Evolutionary conservation across 768 basidiomycete genomes (phyloP), one percentile per base, ranked within the genome.

Genomic region (Phaffia australis): DNA sequence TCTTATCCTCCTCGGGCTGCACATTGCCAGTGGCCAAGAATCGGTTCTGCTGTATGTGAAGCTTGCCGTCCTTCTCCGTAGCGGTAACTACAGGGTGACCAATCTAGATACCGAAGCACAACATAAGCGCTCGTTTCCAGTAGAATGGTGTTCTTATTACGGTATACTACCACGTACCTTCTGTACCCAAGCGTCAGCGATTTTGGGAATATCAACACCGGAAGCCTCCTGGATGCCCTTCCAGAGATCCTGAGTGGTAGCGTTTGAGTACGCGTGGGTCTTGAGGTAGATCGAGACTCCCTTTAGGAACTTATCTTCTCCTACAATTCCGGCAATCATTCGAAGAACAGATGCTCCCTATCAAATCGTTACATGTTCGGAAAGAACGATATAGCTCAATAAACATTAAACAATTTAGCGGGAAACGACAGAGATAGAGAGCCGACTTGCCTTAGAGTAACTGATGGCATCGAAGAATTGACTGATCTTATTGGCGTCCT

Each of bases 231-330:
- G 79, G 64, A 97, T 89, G 35, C 89, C 91, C 64, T 85, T 80
- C 88, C 90, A 95, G 5, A 98, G 81, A 73, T 97, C 88, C 55
- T 81, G 82, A 3, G 91, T 93, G 57, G 85, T 83, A 57, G 85
- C 88, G 76, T 90, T 95, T 29, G 81, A 84, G 75, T 87, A 98
- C 9, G 91, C 78, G 71, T 88, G 85, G 69, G 85, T 83, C 79
- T 92, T 93, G 69, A 98, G 83, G 78, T 98, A 97, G 66, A 88
- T 81, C 1, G 90, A 90, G 55, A 94, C 90, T 46, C 89, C 88
- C 72, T 84, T 83, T 60, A 92, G 77, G 82, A 98, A 95, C 65
- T 78, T 81, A 7, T 91, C 89, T 76, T 95, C 86, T 56, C 93
- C 91, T 23, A 93, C 89, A 69, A 87, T 86, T 73, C 84, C 83